A percentile compares a stretch with the other conserved stretches of the same genome.
Evolutionary conservation across 169 alveolate species (phyloP).

Genomic region (Plasmodium relictum): DNA sequence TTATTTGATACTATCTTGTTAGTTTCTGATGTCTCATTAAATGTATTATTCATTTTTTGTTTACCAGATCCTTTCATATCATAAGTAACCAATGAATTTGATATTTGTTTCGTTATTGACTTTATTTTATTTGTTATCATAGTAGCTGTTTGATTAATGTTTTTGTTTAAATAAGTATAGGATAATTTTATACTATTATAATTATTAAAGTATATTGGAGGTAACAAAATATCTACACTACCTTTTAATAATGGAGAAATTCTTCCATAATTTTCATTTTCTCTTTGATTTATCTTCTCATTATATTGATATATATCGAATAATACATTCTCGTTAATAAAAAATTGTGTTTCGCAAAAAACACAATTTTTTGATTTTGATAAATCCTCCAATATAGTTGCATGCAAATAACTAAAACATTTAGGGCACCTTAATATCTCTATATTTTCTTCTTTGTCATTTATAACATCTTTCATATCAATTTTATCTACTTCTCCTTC

Average conservation of each 20-base stretch:
- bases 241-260: conserved; percentile 81
- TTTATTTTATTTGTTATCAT: conserved; percentile 70
- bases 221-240: conserved; percentile 84
- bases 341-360: conserved; percentile 80
- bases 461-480: conserved; percentile 79
- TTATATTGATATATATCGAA: conserved; percentile 68
- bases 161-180: conserved; percentile 49
- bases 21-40: background rate
- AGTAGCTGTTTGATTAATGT: conserved; percentile 63
- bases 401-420: conserved; percentile 83
- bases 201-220: conserved; percentile 76
- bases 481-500: conserved; percentile 79
- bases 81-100: conserved; percentile 34
- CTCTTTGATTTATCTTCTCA: conserved; percentile 40
- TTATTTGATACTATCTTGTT: background rate
- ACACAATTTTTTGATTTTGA: conserved; percentile 77
- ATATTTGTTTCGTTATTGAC: conserved; percentile 66
- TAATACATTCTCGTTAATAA: conserved; percentile 75
- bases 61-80: conserved; percentile 23
- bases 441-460: conserved; percentile 72
- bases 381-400: conserved; percentile 79
- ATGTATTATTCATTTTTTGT: background rate
- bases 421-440: conserved; percentile 83
- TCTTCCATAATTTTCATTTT: conserved; percentile 6
- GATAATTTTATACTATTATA: conserved; percentile 36